Evolutionary conservation across 2,329 filamentous ascomycete genomes (phyloP), one percentile per base, ranked within the genome.

Genomic region (Aureobasidium sp.): DNA sequence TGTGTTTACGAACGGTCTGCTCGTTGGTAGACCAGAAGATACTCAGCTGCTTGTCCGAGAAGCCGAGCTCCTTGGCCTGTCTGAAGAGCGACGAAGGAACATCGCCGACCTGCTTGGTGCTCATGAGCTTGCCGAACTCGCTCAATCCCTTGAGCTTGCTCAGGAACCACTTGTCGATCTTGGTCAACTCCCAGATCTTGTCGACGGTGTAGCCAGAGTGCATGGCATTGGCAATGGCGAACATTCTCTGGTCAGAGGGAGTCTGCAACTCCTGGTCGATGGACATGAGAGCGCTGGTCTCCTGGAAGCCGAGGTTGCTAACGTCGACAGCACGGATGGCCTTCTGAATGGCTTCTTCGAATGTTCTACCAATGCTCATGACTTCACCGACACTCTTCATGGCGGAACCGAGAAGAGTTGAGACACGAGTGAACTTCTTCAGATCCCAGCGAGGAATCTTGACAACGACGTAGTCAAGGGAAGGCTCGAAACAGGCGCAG

Each of bases 361-460:
- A 99, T 0, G 89, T 95, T 66, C 94, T 82, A 61, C 94, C 94
- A 67, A 99, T 96, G 69, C 89, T 93, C 94, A 99, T 97, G 66
- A 99, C 94, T 74, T 99, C 94, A 70, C 94, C 94, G 57, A 99
- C 92, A 83, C 90, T 96, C 86, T 97, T 99, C 94, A 99, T 99
- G 13, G 93, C 96, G 3, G 94, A 97, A 31, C 92, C 93, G 25
- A 99, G 87, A 71, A 95, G 88, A 1, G 92, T 97, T 4, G 93
- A 97, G 23, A 97, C 94, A 66, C 94, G 86, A 29, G 90, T 95
- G 76, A 99, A 99, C 78, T 99, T 99, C 81, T 97, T 97, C 70
- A 99, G 77, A 77, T 99, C 94, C 94, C 94, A 99, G 67, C 94
- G 84, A 49, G 94, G 94, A 79, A 99, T 97, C 84, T 99, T 99